Evolutionary conservation across 2,329 filamentous ascomycete species (phyloP).

Genomic region (Emericellopsis cladophorae): DNA sequence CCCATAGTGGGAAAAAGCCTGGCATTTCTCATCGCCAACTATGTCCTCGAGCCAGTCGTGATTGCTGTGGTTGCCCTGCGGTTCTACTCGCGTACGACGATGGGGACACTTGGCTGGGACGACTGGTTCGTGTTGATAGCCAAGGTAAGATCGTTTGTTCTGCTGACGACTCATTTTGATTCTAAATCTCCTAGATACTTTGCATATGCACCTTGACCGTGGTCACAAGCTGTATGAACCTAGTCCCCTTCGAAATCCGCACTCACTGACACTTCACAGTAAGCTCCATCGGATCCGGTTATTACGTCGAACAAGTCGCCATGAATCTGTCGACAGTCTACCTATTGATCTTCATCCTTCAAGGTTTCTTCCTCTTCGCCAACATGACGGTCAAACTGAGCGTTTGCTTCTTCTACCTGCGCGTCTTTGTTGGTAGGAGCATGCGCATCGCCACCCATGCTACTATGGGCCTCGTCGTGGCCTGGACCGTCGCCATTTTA

Average conservation of each 20-base stretch:
- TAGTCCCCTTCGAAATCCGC: too few species aligned
- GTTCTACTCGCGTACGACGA: not conserved
- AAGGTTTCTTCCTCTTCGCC: not conserved
- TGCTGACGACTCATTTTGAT: too few species aligned
- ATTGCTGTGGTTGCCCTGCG: not conserved
- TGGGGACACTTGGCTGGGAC: not conserved
- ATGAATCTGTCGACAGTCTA: not conserved
- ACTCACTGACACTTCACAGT: not conserved
- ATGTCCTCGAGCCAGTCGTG: not conserved
- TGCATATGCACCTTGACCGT: too few species aligned
- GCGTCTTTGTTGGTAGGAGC: not conserved
- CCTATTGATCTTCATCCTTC: slow-evolving; percentile 1
- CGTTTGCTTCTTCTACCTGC: slow-evolving; percentile 1
- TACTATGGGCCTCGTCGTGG: slow-evolving; percentile 1
- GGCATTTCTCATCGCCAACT: not conserved
- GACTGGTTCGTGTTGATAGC: not conserved
- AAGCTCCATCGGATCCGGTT: not conserved
- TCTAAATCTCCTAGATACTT: too few species aligned
- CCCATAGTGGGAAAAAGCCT: not conserved
- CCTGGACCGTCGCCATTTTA: not conserved
- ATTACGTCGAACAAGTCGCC: not conserved
- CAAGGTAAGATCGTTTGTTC: not conserved
- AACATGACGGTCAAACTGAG: slow-evolving; percentile 1
- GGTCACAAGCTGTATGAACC: not conserved
- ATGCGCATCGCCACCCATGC: not conserved